Conservation (phyloP, 2,329 filamentous ascomycete species). For the Colletotrichum tropicicola region DNA sequence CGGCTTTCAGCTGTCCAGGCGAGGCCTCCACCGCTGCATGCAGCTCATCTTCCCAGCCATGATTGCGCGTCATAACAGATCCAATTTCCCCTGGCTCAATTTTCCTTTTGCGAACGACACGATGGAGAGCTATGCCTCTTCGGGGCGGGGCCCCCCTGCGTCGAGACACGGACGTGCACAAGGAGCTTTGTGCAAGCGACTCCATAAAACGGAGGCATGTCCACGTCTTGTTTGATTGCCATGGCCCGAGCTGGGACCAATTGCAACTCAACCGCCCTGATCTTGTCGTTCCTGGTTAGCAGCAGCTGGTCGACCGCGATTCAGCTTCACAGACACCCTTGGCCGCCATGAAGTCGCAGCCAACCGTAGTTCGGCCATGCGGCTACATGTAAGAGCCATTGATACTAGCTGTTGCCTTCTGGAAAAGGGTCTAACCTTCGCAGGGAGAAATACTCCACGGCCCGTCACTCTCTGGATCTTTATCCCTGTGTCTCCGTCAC, state of each 20-base stretch:
- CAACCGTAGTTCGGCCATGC: slow-evolving; percentile 14
- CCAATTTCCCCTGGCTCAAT: slow-evolving; percentile 8
- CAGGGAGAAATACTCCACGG: slow-evolving; percentile 56
- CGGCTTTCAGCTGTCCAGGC: neutral
- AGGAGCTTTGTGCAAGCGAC: slow-evolving; percentile 1
- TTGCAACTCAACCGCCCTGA: neutral
- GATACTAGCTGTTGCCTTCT: no score
- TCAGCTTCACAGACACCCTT: neutral
- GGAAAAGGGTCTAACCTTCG: slow-evolving; percentile 10
- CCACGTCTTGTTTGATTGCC: neutral
- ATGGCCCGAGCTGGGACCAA: neutral
- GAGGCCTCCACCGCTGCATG: slow-evolving; percentile 10
- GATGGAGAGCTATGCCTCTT: neutral
- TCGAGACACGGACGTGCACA: neutral
- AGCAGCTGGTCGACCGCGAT: neutral
- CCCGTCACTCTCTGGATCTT: slow-evolving; percentile 55
- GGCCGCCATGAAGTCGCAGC: neutral
- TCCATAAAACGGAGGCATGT: neutral
- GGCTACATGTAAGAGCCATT: slow-evolving; percentile 10
- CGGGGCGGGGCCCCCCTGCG: neutral
- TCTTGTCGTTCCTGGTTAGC: no score
- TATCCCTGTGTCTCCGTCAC: slow-evolving; percentile 57
- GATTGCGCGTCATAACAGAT: slow-evolving; percentile 21
- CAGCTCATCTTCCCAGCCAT: slow-evolving; percentile 13
- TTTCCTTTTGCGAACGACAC: neutral